Conservation (phyloP, 108 stramenopile genomes). For the Skeletonema potamos region DNA sequence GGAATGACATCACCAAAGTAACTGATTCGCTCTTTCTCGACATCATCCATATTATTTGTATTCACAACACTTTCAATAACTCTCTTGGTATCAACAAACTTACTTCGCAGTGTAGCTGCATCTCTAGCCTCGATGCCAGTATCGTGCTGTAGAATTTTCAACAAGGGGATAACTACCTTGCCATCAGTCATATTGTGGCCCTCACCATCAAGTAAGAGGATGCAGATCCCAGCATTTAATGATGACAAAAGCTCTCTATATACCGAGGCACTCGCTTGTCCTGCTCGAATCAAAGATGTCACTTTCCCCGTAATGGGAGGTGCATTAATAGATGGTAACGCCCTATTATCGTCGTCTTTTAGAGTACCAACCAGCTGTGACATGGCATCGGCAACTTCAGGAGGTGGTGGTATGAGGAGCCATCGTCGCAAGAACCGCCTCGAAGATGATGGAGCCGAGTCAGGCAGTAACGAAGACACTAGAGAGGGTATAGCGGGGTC, state of each 20-base stretch:
- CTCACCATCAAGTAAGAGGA: conserved; percentile 31
- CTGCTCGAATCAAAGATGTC: conserved; percentile 70
- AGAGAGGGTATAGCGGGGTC: conserved; percentile 71
- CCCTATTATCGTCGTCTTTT: conserved; percentile 31
- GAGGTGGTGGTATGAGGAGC: conserved; percentile 78
- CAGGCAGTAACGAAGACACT: conserved; percentile 57
- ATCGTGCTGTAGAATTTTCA: conserved; percentile 68
- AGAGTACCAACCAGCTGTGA: conserved; percentile 48
- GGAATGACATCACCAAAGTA: conserved; percentile 53
- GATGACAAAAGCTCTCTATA: conserved; percentile 69
- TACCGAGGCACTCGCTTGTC: conserved; percentile 77
- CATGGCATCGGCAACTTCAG: conserved; percentile 70
- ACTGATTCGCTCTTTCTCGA: conserved; percentile 27
- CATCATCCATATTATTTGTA: conserved; percentile 19
- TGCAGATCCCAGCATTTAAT: conserved; percentile 49
- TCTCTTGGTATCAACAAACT: conserved; percentile 49
- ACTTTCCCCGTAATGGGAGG: conserved; percentile 70
- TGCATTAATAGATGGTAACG: conserved; percentile 41
- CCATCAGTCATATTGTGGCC: neutral
- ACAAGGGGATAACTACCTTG: conserved; percentile 34
- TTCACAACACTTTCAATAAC: conserved; percentile 64
- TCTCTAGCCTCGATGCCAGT: conserved; percentile 53
- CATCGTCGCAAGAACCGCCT: conserved; percentile 68
- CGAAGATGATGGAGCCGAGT: conserved; percentile 62
- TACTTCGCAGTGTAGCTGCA: conserved; percentile 33